These are phyloP conservation scores for Chytridiales sp. DNA, from an alignment of 371 early-diverging fungal genomes.

Conservation along the genomic window DNA sequence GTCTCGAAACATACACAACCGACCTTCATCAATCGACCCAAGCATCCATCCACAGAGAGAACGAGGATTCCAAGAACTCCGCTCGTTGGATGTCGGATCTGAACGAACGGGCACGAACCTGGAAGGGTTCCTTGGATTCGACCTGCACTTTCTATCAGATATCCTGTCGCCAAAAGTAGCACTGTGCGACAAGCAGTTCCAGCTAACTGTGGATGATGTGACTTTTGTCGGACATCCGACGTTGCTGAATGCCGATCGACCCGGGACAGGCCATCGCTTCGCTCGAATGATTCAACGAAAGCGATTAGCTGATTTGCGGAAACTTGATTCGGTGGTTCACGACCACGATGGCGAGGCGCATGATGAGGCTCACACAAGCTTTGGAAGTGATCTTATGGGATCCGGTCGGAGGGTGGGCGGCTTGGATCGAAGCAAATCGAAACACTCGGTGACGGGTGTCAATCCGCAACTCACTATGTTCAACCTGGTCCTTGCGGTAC, in stretches of 20 bases:
- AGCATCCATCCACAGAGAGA: background rate
- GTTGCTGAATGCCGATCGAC: slow-evolving; percentile 47
- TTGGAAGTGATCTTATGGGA: too few relatives aligned
- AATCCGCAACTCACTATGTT: slow-evolving; percentile 67
- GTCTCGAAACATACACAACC: slow-evolving; percentile 8
- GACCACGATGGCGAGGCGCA: slow-evolving; percentile 4
- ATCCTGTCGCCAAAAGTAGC: slow-evolving; percentile 72
- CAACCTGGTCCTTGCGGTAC: slow-evolving; percentile 73
- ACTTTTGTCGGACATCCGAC: slow-evolving; percentile 68
- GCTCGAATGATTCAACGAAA: slow-evolving; percentile 42
- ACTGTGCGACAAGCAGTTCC: slow-evolving; percentile 73
- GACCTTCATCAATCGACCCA: background rate
- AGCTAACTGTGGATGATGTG: slow-evolving; percentile 74
- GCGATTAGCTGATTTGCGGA: slow-evolving; percentile 18
- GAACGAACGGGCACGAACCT: background rate
- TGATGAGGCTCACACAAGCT: slow-evolving; percentile 10
- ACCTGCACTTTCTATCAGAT: slow-evolving; percentile 67
- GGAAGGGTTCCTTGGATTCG: slow-evolving; percentile 58
- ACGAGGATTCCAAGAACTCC: background rate
- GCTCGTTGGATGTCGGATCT: background rate
- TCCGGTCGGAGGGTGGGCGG: background rate
- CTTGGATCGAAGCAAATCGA: background rate
- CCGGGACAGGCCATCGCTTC: slow-evolving; percentile 43
- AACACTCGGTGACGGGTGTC: too few relatives aligned
- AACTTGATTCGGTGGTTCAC: background rate